Percentiles rank a stretch among this genome's conserved stretches.
phyloP scores from a whole-genome alignment of 139 green algal genomes.

The Pleodorina starrii region DNA sequence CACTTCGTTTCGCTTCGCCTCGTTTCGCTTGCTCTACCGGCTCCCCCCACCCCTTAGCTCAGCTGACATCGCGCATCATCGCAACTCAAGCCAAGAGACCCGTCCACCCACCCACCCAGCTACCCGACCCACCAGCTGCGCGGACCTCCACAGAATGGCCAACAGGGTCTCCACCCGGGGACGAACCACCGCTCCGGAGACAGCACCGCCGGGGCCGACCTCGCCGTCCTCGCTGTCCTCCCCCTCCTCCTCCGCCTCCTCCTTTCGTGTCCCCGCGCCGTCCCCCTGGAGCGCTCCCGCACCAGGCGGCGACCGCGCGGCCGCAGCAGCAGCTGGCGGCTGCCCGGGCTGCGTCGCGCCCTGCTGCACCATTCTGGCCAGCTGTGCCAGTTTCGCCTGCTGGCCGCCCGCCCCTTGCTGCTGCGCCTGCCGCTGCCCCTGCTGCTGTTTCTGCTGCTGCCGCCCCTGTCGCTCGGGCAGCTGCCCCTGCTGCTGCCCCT shows the following conservation, averaged over 20 bases:
- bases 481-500: background rate
- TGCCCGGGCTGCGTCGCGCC: no score
- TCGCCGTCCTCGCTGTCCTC: background rate
- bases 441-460: no score
- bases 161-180: constrained; percentile 10
- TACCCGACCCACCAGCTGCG: constrained; percentile 5
- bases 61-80: no score
- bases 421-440: background rate
- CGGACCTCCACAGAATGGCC: background rate
- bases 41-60: background rate
- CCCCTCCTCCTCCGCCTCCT: background rate
- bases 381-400: background rate
- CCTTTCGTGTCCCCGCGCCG: background rate
- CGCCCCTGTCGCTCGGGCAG: no score
- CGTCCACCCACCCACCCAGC: background rate
- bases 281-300: no score
- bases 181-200: background rate
- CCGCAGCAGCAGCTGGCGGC: no score
- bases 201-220: background rate
- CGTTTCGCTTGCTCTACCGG: no score
- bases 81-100: no score
- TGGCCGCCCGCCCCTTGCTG: background rate
- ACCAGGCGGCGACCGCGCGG: no score
- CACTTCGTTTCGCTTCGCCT: no score
- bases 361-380: background rate